A percentile compares a stretch with the other conserved stretches of the same genome.
These are phyloP conservation scores for Chlamydomonas sp. DNA, from an alignment of 139 green algal species.

Conservation along the genomic window DNA sequence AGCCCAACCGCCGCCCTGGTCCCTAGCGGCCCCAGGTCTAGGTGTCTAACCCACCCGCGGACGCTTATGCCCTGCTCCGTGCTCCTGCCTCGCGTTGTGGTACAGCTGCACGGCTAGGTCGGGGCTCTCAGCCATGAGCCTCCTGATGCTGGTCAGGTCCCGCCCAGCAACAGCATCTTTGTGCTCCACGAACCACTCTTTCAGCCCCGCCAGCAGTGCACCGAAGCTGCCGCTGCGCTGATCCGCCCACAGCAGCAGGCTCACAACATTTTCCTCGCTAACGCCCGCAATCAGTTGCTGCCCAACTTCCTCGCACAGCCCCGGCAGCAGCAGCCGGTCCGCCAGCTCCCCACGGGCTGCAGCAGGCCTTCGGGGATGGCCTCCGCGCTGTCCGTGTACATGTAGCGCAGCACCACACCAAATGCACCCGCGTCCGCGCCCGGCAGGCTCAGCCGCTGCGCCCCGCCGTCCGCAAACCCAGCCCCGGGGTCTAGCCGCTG, in stretches of 20 bases:
- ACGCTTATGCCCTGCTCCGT: too few species aligned
- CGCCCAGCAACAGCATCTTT: not conserved
- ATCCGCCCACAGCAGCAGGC: conserved; percentile 11
- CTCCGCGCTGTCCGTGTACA: not conserved
- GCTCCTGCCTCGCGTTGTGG: too few species aligned
- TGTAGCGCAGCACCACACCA: not conserved
- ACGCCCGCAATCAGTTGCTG: not conserved
- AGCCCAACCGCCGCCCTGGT: too few species aligned
- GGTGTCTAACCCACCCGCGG: too few species aligned
- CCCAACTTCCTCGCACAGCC: not conserved
- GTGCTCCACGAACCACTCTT: not conserved
- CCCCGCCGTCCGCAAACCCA: not conserved
- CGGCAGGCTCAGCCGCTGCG: not conserved
- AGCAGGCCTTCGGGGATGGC: not conserved
- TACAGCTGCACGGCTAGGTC: too few species aligned
- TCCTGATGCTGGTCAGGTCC: too few species aligned
- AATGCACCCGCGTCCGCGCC: not conserved
- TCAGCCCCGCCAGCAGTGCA: not conserved
- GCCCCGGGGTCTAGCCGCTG: not conserved
- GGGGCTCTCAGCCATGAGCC: too few species aligned
- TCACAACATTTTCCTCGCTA: not conserved
- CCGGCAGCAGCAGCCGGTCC: conserved; percentile 9
- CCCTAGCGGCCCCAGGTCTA: too few species aligned
- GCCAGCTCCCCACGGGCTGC: conserved; percentile 17
- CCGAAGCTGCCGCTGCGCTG: not conserved